Evolutionary conservation across 305 asterid species (phyloP).

Genomic region (Fraxinus xanthoxyloides): DNA sequence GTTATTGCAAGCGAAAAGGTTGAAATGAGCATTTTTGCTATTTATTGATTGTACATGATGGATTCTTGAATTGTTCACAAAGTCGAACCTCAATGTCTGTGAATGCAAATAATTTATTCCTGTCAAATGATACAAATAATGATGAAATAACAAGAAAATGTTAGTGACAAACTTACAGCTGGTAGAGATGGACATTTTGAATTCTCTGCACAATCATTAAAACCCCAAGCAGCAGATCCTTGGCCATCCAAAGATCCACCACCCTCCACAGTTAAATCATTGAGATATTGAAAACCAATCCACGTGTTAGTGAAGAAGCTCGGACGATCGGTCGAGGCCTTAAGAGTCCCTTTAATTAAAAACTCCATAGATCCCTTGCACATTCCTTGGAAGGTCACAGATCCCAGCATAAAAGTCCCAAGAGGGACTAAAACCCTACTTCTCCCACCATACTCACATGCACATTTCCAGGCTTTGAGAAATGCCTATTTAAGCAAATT

Average conservation of each 20-base stretch:
- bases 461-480: constrained; percentile 55
- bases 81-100: constrained; percentile 57
- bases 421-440: constrained; percentile 48
- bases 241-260: constrained; percentile 76
- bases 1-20: constrained; percentile 50
- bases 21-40: constrained; percentile 61
- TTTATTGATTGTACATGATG: constrained; percentile 40
- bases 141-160: background rate
- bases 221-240: constrained; percentile 70
- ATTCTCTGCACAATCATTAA: constrained; percentile 56
- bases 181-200: constrained; percentile 55
- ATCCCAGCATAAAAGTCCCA: constrained; percentile 46
- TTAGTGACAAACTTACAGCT: constrained; percentile 40
- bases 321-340: constrained; percentile 39
- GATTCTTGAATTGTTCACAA: constrained; percentile 40
- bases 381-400: constrained; percentile 48
- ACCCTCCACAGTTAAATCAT: constrained; percentile 45
- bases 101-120: background rate
- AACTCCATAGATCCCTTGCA: constrained; percentile 45
- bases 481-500: constrained; percentile 40
- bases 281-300: constrained; percentile 59
- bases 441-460: constrained; percentile 47
- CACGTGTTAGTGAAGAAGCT: constrained; percentile 44
- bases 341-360: constrained; percentile 41
- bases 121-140: background rate